A percentile compares a stretch with the other conserved stretches of the same genome.
These are phyloP conservation scores for Aegilops umbellulata DNA, from an alignment of 176 grass and related monocot species.

Conservation along the genomic window DNA sequence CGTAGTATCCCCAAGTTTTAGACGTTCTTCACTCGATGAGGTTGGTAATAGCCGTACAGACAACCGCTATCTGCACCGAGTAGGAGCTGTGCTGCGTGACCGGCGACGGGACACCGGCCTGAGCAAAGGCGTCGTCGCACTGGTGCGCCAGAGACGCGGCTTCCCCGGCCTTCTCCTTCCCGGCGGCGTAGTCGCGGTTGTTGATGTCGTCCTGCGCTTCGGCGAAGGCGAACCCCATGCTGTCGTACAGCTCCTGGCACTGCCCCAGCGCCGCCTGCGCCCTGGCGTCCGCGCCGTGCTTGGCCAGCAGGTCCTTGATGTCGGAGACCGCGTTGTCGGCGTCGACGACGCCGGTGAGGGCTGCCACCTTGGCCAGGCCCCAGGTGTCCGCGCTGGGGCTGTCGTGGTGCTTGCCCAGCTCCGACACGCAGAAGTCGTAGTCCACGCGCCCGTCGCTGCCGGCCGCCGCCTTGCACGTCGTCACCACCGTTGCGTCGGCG, in stretches of 20 bases:
- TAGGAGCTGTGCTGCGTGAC: slow-evolving; percentile 16
- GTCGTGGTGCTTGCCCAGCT: slow-evolving; percentile 43
- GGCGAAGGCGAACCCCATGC: slow-evolving; percentile 28
- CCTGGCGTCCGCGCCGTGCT: not conserved
- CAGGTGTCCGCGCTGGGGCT: slow-evolving; percentile 40
- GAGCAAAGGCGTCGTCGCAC: slow-evolving; percentile 35
- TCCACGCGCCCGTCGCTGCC: slow-evolving; percentile 36
- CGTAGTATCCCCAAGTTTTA: not conserved
- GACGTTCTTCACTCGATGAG: slow-evolving; percentile 38
- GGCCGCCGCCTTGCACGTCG: slow-evolving; percentile 45
- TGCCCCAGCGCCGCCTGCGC: slow-evolving; percentile 4
- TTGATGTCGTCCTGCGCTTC: slow-evolving; percentile 37
- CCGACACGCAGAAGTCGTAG: slow-evolving; percentile 49
- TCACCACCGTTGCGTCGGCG: slow-evolving; percentile 37
- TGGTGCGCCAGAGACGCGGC: slow-evolving; percentile 19
- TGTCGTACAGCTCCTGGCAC: slow-evolving; percentile 29
- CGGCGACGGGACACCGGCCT: slow-evolving; percentile 26
- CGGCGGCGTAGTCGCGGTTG: slow-evolving; percentile 23
- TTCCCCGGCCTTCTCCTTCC: slow-evolving; percentile 21
- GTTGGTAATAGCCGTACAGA: slow-evolving; percentile 41
- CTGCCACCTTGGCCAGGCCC: slow-evolving; percentile 58
- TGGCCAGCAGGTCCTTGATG: slow-evolving; percentile 16
- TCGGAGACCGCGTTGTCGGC: slow-evolving; percentile 4
- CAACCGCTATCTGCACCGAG: slow-evolving; percentile 4
- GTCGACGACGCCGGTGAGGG: slow-evolving; percentile 29